Conservation (phyloP, 257 asterid species). For the Lycium ferocissimum region DNA sequence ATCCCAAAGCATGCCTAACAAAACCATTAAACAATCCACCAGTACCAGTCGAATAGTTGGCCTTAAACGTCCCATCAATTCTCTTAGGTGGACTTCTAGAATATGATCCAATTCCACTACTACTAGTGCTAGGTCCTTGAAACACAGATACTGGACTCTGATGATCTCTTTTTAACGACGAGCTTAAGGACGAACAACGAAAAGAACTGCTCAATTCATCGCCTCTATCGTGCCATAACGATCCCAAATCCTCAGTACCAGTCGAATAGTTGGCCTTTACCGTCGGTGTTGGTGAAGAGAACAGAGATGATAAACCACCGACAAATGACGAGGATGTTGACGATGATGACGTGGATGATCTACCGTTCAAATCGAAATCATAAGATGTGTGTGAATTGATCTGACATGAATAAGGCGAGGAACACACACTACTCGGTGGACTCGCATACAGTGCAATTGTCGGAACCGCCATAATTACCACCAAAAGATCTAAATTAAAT, state of each 20-base stretch:
- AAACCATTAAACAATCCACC: slow-evolving; percentile 70
- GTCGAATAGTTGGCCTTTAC: slow-evolving; percentile 61
- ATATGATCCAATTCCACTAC: slow-evolving; percentile 54
- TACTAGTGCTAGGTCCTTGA: slow-evolving; percentile 58
- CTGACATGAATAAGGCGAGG: slow-evolving; percentile 71
- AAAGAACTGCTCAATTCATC: slow-evolving; percentile 76
- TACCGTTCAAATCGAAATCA: slow-evolving; percentile 71
- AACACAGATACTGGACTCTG: slow-evolving; percentile 98
- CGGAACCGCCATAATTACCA: slow-evolving; percentile 70
- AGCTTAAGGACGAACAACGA: slow-evolving; percentile 67
- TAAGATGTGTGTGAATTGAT: slow-evolving; percentile 69
- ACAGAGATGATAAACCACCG: slow-evolving; percentile 73
- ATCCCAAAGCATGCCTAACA: slow-evolving; percentile 73
- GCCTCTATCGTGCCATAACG: slow-evolving; percentile 81
- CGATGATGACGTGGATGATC: slow-evolving; percentile 66
- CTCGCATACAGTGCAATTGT: slow-evolving; percentile 86
- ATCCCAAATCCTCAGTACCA: slow-evolving; percentile 68
- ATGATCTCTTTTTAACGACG: slow-evolving; percentile 75
- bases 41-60: slow-evolving; percentile 53
- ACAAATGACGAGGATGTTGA: slow-evolving; percentile 55
- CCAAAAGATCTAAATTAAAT: slow-evolving; percentile 33
- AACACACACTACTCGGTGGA: slow-evolving; percentile 78
- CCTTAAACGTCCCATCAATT: slow-evolving; percentile 54
- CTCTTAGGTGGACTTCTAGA: slow-evolving; percentile 67
- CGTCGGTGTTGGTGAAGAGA: slow-evolving; percentile 60